phyloP scores from a whole-genome alignment of 306 rosid genomes.

The Dryas drummondii region DNA sequence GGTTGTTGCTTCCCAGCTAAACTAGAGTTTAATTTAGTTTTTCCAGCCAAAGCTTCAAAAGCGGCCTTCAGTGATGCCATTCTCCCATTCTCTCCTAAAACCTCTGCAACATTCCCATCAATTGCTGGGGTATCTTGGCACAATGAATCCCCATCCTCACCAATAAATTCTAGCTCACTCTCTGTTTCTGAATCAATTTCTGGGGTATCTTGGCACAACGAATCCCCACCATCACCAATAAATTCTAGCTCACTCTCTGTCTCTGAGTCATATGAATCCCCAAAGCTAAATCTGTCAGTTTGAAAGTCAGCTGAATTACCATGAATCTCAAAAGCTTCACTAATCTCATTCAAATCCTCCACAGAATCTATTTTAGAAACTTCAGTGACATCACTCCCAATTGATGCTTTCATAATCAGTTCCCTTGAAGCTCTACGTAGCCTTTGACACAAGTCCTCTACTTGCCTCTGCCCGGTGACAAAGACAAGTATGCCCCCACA shows the following conservation, averaged over 20 bases:
- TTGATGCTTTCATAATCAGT: constrained; percentile 40
- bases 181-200: constrained; percentile 65
- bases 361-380: constrained; percentile 38
- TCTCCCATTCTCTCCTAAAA: constrained; percentile 48
- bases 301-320: constrained; percentile 42
- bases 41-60: constrained; percentile 63
- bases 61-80: constrained; percentile 70
- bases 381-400: constrained; percentile 28
- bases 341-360: constrained; percentile 60
- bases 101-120: constrained; percentile 37
- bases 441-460: constrained; percentile 75
- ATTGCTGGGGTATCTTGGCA: constrained; percentile 35
- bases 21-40: constrained; percentile 29
- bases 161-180: constrained; percentile 62
- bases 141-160: constrained; percentile 28
- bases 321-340: constrained; percentile 70
- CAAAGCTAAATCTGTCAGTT: constrained; percentile 58
- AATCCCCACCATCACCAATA: constrained; percentile 33
- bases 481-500: constrained; percentile 87
- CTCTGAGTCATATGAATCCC: constrained; percentile 64
- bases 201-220: constrained; percentile 22
- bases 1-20: constrained; percentile 30
- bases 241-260: constrained; percentile 68
- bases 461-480: constrained; percentile 87
- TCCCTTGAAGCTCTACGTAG: constrained; percentile 68